These are phyloP conservation scores for Populus alba DNA, from an alignment of 345 rosid genomes.

Conservation along the genomic window DNA sequence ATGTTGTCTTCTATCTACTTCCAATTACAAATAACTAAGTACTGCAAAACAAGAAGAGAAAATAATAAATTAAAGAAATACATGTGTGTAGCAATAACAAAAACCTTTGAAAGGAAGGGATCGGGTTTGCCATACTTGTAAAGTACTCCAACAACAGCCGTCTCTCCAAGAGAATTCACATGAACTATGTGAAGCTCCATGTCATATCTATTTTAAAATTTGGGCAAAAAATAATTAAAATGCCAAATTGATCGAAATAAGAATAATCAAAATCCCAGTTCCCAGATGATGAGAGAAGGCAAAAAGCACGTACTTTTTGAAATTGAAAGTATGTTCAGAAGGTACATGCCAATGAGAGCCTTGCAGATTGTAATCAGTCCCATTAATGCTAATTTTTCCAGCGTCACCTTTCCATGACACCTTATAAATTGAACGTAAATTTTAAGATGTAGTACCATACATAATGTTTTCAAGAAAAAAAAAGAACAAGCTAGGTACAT, in stretches of 20 bases:
- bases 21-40: too few relatives aligned
- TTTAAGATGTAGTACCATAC: too few relatives aligned
- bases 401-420: constrained; percentile 62
- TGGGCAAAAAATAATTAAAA: too few relatives aligned
- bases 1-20: too few relatives aligned
- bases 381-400: constrained; percentile 44
- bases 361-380: constrained; percentile 36
- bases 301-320: constrained; percentile 31
- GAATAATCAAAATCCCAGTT: neutral
- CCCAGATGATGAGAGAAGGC: too few relatives aligned
- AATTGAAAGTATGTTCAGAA: constrained; percentile 55
- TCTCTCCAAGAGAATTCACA: constrained; percentile 16
- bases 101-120: constrained; percentile 41
- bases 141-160: constrained; percentile 39
- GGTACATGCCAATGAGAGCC: constrained; percentile 75
- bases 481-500: neutral
- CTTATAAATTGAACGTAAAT: constrained; percentile 20
- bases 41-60: too few relatives aligned
- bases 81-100: too few relatives aligned
- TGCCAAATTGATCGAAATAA: too few relatives aligned
- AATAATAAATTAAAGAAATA: neutral
- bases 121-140: constrained; percentile 55
- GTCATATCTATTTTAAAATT: constrained; percentile 26
- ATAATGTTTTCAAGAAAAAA: neutral
- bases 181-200: constrained; percentile 74